Base-by-base conservation (phyloP, 345 rosid species). In the Trapa bicornis region DNA sequence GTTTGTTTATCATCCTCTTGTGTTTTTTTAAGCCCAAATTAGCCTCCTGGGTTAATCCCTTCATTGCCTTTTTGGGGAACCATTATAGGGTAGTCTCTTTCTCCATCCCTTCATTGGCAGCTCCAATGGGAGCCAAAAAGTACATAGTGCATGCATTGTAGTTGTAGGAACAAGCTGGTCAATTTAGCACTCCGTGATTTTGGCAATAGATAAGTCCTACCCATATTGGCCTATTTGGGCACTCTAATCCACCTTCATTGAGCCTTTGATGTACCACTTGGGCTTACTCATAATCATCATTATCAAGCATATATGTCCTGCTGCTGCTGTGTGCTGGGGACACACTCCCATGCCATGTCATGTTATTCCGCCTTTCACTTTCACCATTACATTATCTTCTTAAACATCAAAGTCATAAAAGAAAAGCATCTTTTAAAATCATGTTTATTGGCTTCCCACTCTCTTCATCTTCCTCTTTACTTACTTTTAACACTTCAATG, bases 401-500 rank as follows among this genome's bases (percentile, higher is more conserved):
- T 50, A 16, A 50, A 16, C 56, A 15, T 17, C 56, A 15, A 4
- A 15, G 56, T 16, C 56, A 16, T 50, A 50, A 15, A 50, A 29
- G 0, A 11, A 45, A 7, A 13, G 13, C 12, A 45, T 45, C 5
- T 11, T 45, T 45, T 6, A 45, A 45, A 45, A 7, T 22, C 29
- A 11, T 45, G 5, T 11, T 45, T 45, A 11, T 45, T 41, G 13
- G 48, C 48, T 7, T 13, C 48, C 7, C 48, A 13, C 48, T 11
- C 48, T 45, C 12, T 45, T 45, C 48, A 45, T 45, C 43, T 41
- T 13, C 48, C 48, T 13, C 48, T 45, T 45, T 45, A 22, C 39
- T 16, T 16, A 10, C 66, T 13, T 64, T 22, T 41, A 47, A 64
- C 66, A 64, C 66, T 7, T 64, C 33, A 39, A 64, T 37, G 66